Conservation (phyloP, 2,329 filamentous ascomycete species). For the Cercospora sojina region DNA sequence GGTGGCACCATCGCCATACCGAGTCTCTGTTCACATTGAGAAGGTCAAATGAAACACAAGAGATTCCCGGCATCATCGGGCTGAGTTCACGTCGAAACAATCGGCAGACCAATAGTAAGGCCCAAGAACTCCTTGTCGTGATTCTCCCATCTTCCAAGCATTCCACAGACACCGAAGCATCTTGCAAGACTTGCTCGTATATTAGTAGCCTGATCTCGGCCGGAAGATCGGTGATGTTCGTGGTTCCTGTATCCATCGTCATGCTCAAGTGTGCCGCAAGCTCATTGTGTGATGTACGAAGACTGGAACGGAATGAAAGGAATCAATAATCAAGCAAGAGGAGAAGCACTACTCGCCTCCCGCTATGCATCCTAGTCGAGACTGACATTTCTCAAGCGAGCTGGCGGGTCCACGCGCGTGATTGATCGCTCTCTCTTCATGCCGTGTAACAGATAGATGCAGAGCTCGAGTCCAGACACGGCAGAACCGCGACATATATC, state of each 20-base stretch:
- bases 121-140: neutral
- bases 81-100: neutral
- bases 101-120: neutral
- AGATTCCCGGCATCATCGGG: constrained; percentile 1
- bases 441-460: constrained; percentile 8
- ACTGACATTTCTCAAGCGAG: neutral
- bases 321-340: neutral
- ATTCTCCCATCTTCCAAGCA: neutral
- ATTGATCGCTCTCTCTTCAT: neutral
- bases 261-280: neutral
- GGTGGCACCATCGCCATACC: neutral
- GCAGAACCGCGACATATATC: neutral
- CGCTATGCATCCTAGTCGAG: neutral
- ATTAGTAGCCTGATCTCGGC: constrained; percentile 7
- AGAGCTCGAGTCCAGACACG: constrained; percentile 7
- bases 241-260: neutral
- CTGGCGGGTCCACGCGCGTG: neutral
- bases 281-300: neutral
- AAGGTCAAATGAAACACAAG: neutral
- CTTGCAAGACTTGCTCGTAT: constrained; percentile 8
- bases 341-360: neutral
- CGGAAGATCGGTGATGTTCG: constrained; percentile 1
- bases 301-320: neutral
- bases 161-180: neutral
- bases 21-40: neutral